phyloP scores from a whole-genome alignment of 2,329 filamentous ascomycete species.

The Lasiodiplodia citricola region DNA sequence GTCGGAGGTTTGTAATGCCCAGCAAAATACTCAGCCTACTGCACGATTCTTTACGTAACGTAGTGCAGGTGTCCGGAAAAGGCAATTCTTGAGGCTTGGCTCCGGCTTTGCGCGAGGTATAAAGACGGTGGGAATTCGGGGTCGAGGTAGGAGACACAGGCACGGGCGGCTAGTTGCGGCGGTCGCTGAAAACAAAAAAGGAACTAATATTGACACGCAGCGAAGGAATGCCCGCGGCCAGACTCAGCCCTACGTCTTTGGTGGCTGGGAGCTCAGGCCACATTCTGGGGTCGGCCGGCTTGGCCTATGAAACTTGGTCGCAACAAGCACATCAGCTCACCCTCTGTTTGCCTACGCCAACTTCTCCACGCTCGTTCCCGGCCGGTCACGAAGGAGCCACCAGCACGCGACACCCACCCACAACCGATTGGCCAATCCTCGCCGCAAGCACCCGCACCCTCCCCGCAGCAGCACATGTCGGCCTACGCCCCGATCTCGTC shows the following conservation, averaged over 20 bases:
- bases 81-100: neutral
- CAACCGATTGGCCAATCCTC: constrained; percentile 13
- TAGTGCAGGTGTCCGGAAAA: neutral
- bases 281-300: constrained; percentile 10
- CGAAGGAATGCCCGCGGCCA: constrained; percentile 2
- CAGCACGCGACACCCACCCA: constrained; percentile 6
- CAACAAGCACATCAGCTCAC: constrained; percentile 13
- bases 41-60: constrained; percentile 3
- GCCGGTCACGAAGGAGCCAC: neutral
- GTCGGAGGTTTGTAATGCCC: neutral
- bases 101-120: neutral
- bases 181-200: neutral
- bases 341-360: neutral
- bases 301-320: constrained; percentile 21
- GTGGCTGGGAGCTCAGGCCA: constrained; percentile 18
- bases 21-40: neutral
- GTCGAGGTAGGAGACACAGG: neutral
- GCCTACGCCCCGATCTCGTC: constrained; percentile 16
- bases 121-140: neutral
- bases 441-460: neutral
- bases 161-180: neutral
- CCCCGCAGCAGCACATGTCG: constrained; percentile 23
- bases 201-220: neutral
- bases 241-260: constrained; percentile 10
- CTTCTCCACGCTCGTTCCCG: constrained; percentile 9